Conservation (phyloP, 805 yeast genomes). For the Starmera amethionina region DNA sequence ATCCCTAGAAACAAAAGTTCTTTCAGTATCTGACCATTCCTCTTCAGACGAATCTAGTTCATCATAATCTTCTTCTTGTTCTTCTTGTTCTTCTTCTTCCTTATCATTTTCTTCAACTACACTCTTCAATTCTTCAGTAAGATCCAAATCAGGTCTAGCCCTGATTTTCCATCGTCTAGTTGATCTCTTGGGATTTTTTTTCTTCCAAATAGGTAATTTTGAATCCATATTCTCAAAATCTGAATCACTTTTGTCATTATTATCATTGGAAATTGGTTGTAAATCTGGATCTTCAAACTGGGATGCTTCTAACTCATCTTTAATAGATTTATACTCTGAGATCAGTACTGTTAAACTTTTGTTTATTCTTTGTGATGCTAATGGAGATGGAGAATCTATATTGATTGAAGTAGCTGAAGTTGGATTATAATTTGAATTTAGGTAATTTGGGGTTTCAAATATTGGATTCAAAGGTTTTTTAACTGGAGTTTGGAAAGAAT, state of each 20-base stretch:
- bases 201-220: slow-evolving; percentile 22
- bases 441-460: slow-evolving; percentile 35
- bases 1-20: slow-evolving; percentile 7
- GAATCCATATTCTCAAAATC: slow-evolving; percentile 2
- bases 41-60: slow-evolving; percentile 9
- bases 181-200: slow-evolving; percentile 25
- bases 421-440: slow-evolving; percentile 13
- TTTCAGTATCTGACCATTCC: slow-evolving; percentile 12
- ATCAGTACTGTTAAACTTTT: slow-evolving; percentile 35
- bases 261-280: slow-evolving; percentile 12
- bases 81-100: background rate
- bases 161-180: slow-evolving; percentile 18
- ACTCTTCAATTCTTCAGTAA: slow-evolving; percentile 22
- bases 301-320: slow-evolving; percentile 10
- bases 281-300: slow-evolving; percentile 6
- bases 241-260: slow-evolving; percentile 7
- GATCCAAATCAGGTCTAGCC: slow-evolving; percentile 16
- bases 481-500: too few species aligned
- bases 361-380: slow-evolving; percentile 16
- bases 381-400: slow-evolving; percentile 16
- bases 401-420: slow-evolving; percentile 5
- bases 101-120: slow-evolving; percentile 11
- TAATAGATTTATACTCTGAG: slow-evolving; percentile 32
- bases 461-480: too few species aligned
- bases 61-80: slow-evolving; percentile 10